These are phyloP conservation scores for Plectosphaerella plurivora DNA, from an alignment of 2,329 filamentous ascomycete genomes.

Conservation along the genomic window DNA sequence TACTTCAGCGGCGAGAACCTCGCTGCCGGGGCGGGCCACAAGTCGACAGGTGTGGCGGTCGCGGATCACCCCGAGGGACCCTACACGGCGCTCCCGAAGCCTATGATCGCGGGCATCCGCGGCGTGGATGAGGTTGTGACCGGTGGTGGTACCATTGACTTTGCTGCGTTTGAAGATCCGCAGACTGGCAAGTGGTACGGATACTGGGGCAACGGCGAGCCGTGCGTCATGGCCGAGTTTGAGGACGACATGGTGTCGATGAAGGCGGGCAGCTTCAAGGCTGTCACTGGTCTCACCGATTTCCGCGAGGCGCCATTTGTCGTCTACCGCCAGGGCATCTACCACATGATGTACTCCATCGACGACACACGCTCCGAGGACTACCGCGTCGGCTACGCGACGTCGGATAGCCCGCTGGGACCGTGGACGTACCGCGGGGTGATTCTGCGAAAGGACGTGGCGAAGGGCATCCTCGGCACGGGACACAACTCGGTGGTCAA, in stretches of 20 bases:
- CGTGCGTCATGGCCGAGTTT: slow-evolving; percentile 33
- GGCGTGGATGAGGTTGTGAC: slow-evolving; percentile 31
- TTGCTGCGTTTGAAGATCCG: slow-evolving; percentile 56
- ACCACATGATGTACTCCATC: slow-evolving; percentile 44
- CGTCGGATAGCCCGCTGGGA: slow-evolving; percentile 27
- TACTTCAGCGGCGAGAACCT: slow-evolving; percentile 54
- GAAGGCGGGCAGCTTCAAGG: slow-evolving; percentile 26
- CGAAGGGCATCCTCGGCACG: slow-evolving; percentile 37
- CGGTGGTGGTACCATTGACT: slow-evolving; percentile 50
- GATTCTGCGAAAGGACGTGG: slow-evolving; percentile 34
- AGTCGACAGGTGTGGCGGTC: slow-evolving; percentile 59
- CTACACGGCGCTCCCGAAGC: slow-evolving; percentile 47
- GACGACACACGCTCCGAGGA: slow-evolving; percentile 40
- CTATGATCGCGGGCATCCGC: slow-evolving; percentile 46
- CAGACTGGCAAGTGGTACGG: slow-evolving; percentile 52
- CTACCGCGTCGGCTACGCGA: slow-evolving; percentile 44
- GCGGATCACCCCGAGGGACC: slow-evolving; percentile 54
- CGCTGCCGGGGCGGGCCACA: slow-evolving; percentile 39
- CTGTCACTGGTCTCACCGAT: slow-evolving; percentile 29
- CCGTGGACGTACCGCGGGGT: slow-evolving; percentile 41
- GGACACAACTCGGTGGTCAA: slow-evolving; percentile 41
- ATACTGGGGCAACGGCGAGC: slow-evolving; percentile 53
- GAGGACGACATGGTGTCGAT: slow-evolving; percentile 41
- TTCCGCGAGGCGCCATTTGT: slow-evolving; percentile 41
- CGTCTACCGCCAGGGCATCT: slow-evolving; percentile 36